A percentile compares a stretch with the other conserved stretches of the same genome.
These are phyloP conservation scores for Backusella mclennaniae DNA, from an alignment of 192 early-diverging fungal species.

Conservation along the genomic window DNA sequence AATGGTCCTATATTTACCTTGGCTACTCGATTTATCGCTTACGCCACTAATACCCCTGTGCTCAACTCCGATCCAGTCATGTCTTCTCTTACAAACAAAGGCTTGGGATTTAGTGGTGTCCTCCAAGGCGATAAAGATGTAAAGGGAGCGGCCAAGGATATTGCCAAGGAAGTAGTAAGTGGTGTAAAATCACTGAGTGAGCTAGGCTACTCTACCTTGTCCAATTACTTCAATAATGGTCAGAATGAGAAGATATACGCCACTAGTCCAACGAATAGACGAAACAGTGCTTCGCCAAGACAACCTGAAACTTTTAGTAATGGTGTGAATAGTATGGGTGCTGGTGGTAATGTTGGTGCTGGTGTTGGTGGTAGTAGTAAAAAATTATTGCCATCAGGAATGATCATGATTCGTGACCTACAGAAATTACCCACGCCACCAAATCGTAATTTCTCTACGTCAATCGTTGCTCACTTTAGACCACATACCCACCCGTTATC, in stretches of 20 bases:
- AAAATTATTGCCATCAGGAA: slow-evolving; percentile 18
- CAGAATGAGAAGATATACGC: slow-evolving; percentile 7
- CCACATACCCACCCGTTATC: slow-evolving; percentile 69
- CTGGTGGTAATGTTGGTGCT: not conserved
- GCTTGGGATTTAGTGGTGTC: slow-evolving; percentile 23
- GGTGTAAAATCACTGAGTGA: slow-evolving; percentile 74
- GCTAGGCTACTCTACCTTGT: slow-evolving; percentile 63
- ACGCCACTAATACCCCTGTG: slow-evolving; percentile 58
- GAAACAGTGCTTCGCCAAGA: not conserved
- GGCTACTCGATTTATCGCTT: slow-evolving; percentile 66
- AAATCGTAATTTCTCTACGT: slow-evolving; percentile 29
- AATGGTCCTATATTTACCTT: slow-evolving; percentile 53
- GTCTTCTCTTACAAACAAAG: not conserved
- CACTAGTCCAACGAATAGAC: slow-evolving; percentile 6
- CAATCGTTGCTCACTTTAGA: slow-evolving; percentile 64
- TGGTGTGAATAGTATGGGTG: not conserved
- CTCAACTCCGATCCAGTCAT: slow-evolving; percentile 23
- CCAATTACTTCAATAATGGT: slow-evolving; percentile 51
- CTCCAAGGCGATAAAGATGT: slow-evolving; percentile 41
- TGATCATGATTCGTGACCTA: slow-evolving; percentile 53
- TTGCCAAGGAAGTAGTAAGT: slow-evolving; percentile 76
- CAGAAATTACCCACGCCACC: slow-evolving; percentile 7
- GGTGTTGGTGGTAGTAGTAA: not conserved
- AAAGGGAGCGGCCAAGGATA: slow-evolving; percentile 62
- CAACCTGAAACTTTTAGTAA: not conserved